Conservation (phyloP, 345 rosid genomes). For the Crucihimalaya himalaica region DNA sequence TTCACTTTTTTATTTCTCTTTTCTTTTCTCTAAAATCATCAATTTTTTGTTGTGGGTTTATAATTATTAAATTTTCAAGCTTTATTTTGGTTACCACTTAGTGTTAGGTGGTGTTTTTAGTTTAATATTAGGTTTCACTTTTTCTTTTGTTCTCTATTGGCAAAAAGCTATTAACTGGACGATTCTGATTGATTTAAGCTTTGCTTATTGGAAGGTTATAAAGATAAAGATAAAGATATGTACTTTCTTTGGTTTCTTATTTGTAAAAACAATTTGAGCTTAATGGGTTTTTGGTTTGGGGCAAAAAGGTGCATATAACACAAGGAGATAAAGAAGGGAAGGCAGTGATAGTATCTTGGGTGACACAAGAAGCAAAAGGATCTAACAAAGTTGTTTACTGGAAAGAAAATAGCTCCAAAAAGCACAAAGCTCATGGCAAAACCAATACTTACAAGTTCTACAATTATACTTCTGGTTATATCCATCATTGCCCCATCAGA, state of each 20-base stretch:
- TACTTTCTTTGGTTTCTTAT: neutral
- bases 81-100: neutral
- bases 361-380: constrained; percentile 67
- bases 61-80: constrained; percentile 5
- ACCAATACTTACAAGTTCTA: constrained; percentile 50
- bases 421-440: constrained; percentile 56
- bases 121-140: constrained; percentile 3
- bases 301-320: constrained; percentile 69
- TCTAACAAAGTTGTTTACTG: constrained; percentile 70
- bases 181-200: neutral
- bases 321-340: constrained; percentile 89
- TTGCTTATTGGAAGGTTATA: constrained; percentile 10
- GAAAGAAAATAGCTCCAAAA: constrained; percentile 50
- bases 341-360: constrained; percentile 91
- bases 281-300: constrained; percentile 28
- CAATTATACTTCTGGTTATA: constrained; percentile 79
- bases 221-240: neutral
- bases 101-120: neutral
- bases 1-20: neutral
- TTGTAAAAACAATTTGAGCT: neutral
- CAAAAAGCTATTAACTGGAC: neutral
- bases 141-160: neutral
- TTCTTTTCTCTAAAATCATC: neutral
- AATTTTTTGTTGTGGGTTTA: constrained; percentile 1
- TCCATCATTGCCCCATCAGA: constrained; percentile 77